These are phyloP conservation scores for Artomyces pyxidatus DNA, from an alignment of 768 basidiomycete species.

Conservation along the genomic window DNA sequence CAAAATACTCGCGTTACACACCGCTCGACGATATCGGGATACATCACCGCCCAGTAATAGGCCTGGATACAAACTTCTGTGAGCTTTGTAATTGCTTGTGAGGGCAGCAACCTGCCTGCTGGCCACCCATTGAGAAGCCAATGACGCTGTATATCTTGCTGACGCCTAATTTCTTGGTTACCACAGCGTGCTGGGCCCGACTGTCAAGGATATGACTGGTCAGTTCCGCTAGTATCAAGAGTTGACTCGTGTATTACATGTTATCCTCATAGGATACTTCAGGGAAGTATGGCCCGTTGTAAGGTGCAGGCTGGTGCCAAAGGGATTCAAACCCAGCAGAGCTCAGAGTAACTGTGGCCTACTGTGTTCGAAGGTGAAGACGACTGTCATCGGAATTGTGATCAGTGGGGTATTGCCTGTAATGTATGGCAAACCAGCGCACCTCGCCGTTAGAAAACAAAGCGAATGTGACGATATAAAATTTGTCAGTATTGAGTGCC, in stretches of 20 bases:
- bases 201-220: conserved; percentile 19
- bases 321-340: no score
- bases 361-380: conserved; percentile 56
- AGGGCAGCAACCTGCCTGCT: conserved; percentile 27
- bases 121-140: conserved; percentile 57
- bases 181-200: conserved; percentile 46
- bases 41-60: conserved; percentile 49
- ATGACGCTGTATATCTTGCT: conserved; percentile 38
- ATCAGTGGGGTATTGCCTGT: no score
- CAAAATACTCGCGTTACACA: conserved; percentile 10
- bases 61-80: conserved; percentile 26
- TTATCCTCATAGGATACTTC: conserved; percentile 50
- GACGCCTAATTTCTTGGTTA: conserved; percentile 39
- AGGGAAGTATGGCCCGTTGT: conserved; percentile 54
- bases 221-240: not conserved
- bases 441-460: conserved; percentile 50
- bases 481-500: conserved; percentile 45
- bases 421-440: no score
- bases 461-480: conserved; percentile 48
- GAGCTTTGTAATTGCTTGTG: not conserved
- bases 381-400: conserved; percentile 32
- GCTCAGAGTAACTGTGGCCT: no score
- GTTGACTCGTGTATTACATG: conserved; percentile 26
- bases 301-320: conserved; percentile 37
- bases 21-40: conserved; percentile 47